Evolutionary conservation across 306 rosid genomes (phyloP).

Genomic region (Lathyrus oleraceus): DNA sequence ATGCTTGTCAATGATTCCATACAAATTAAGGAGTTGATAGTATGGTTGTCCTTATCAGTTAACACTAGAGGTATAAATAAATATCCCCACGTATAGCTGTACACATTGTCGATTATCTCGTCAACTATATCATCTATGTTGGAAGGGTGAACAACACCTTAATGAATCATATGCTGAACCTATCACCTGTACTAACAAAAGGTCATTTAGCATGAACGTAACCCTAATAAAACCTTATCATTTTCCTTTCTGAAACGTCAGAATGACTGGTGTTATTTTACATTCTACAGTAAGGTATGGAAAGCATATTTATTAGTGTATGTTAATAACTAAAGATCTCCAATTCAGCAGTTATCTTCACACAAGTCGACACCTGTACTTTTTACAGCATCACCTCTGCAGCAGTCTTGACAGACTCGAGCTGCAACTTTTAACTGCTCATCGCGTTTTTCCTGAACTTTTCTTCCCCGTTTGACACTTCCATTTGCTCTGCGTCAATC

Average conservation of each 20-base stretch:
- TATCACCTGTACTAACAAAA: conserved; percentile 47
- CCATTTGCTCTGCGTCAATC: conserved; percentile 76
- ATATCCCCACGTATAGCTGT: conserved; percentile 64
- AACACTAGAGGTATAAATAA: conserved; percentile 32
- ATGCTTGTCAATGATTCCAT: not conserved
- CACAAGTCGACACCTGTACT: conserved; percentile 29
- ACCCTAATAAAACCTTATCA: conserved; percentile 40
- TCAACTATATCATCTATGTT: conserved; percentile 38
- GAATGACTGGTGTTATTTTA: conserved; percentile 50
- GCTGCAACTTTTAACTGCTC: conserved; percentile 31
- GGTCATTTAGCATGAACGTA: conserved; percentile 41
- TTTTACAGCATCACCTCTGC: conserved; percentile 26
- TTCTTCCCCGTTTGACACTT: conserved; percentile 62
- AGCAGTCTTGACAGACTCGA: conserved; percentile 25
- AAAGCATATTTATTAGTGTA: conserved; percentile 39
- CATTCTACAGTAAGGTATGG: conserved; percentile 45
- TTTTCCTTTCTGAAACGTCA: conserved; percentile 39
- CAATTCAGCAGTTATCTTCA: conserved; percentile 42
- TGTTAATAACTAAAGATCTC: conserved; percentile 38
- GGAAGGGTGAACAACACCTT: conserved; percentile 32
- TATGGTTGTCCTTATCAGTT: not conserved
- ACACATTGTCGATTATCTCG: conserved; percentile 51
- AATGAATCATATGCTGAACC: conserved; percentile 56
- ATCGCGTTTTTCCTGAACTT: conserved; percentile 38
- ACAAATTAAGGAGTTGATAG: conserved; percentile 7